phyloP scores from a whole-genome alignment of 2,329 filamentous ascomycete genomes.

The Tolypocladium guangdongense region DNA sequence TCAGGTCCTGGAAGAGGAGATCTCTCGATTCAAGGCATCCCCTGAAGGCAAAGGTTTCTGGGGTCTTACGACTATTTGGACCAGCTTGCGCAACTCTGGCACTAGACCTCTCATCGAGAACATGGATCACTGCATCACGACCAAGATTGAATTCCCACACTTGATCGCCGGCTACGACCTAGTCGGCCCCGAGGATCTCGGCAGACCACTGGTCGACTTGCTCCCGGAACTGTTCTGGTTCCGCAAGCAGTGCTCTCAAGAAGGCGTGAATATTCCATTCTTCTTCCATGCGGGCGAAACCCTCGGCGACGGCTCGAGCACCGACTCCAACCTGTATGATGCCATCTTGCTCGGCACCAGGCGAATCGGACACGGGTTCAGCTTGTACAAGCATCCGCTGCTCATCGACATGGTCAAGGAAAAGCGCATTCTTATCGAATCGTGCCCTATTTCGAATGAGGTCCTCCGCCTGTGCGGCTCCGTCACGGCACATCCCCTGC shows the following conservation, averaged over 20 bases:
- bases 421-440: slow-evolving; percentile 78
- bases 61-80: slow-evolving; percentile 81
- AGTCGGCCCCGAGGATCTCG: slow-evolving; percentile 77
- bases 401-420: slow-evolving; percentile 83
- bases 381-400: slow-evolving; percentile 82
- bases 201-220: slow-evolving; percentile 63
- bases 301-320: slow-evolving; percentile 60
- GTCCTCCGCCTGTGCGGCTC: slow-evolving; percentile 68
- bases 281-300: slow-evolving; percentile 94
- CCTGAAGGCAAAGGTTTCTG: slow-evolving; percentile 68
- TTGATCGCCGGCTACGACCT: slow-evolving; percentile 82
- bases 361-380: slow-evolving; percentile 82
- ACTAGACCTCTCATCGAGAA: slow-evolving; percentile 59
- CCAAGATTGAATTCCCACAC: slow-evolving; percentile 69
- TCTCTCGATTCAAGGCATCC: slow-evolving; percentile 61
- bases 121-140: slow-evolving; percentile 80
- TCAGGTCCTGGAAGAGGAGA: slow-evolving; percentile 63
- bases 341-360: slow-evolving; percentile 77
- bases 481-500: slow-evolving; percentile 69
- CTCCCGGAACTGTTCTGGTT: slow-evolving; percentile 90
- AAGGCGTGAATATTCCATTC: slow-evolving; percentile 76
- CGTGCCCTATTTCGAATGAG: slow-evolving; percentile 86
- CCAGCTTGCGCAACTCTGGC: slow-evolving; percentile 52
- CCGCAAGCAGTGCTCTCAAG: slow-evolving; percentile 68
- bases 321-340: slow-evolving; percentile 79